Conservation (phyloP, 495 filamentous ascomycete genomes). For the Haplographium delicatum region DNA sequence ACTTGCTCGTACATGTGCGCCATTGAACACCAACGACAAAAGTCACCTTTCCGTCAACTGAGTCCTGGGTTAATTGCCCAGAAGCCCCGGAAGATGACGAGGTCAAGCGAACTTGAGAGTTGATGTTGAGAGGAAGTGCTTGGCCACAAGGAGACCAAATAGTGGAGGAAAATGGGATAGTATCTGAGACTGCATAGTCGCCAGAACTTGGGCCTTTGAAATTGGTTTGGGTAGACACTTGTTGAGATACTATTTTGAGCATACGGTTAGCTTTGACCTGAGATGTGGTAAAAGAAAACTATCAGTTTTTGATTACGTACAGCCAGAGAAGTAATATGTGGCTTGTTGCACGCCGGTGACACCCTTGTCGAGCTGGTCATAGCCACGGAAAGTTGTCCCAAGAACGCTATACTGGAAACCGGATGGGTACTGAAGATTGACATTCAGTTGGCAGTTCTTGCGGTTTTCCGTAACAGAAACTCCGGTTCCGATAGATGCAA, state of each 20-base stretch:
- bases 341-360: constrained; percentile 42
- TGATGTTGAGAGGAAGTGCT: constrained; percentile 38
- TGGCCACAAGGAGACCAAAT: constrained; percentile 40
- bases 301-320: constrained; percentile 20
- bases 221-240: constrained; percentile 30
- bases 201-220: constrained; percentile 34
- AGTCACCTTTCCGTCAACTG: constrained; percentile 34
- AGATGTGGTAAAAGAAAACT: background rate
- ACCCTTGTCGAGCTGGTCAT: constrained; percentile 36
- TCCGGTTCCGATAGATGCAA: constrained; percentile 39
- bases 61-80: constrained; percentile 36
- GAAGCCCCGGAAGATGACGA: constrained; percentile 7
- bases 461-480: constrained; percentile 34
- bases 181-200: constrained; percentile 35
- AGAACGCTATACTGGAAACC: constrained; percentile 50
- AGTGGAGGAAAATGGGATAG: constrained; percentile 32
- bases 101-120: constrained; percentile 35
- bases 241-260: constrained; percentile 21
- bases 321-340: constrained; percentile 47
- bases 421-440: constrained; percentile 43
- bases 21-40: constrained; percentile 30
- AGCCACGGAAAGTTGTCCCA: constrained; percentile 46
- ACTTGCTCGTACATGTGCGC: no score
- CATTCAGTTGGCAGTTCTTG: constrained; percentile 48
- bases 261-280: background rate